Conservation (phyloP, 2,329 filamentous ascomycete species). For the Xylariaceae sp. region DNA sequence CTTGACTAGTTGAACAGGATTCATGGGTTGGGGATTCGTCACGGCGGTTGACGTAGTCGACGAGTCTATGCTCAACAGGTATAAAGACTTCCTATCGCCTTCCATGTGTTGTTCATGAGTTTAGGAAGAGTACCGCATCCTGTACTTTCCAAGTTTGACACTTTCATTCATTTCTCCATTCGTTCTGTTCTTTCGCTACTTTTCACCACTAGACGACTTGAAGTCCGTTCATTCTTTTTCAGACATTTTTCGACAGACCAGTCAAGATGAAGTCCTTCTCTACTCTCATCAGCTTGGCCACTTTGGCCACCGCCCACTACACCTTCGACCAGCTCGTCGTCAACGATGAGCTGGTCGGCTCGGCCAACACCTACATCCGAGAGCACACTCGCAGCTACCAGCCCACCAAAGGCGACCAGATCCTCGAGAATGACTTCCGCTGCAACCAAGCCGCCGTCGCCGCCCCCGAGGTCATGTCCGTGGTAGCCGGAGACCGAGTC, state of each 20-base stretch:
- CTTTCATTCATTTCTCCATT: background rate
- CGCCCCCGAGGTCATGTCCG: conserved; percentile 20
- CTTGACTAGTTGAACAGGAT: too few species aligned
- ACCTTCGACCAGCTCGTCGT: conserved; percentile 18
- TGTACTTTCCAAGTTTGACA: too few species aligned
- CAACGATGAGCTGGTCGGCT: conserved; percentile 16
- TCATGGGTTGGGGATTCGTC: too few species aligned
- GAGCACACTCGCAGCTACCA: conserved; percentile 26
- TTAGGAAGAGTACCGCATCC: too few species aligned
- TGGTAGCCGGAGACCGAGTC: conserved; percentile 26
- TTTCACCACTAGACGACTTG: conserved; percentile 1
- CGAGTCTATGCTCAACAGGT: too few species aligned
- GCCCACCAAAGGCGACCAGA: conserved; percentile 14
- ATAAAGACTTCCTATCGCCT: too few species aligned
- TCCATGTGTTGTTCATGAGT: too few species aligned
- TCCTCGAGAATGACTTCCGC: conserved; percentile 25
- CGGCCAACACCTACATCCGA: conserved; percentile 19
- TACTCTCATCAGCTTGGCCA: conserved; percentile 3
- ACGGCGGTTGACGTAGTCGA: too few species aligned
- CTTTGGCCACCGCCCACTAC: conserved; percentile 15
- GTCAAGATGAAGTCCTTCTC: background rate
- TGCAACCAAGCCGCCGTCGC: conserved; percentile 21
- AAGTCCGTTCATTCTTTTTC: conserved; percentile 1
- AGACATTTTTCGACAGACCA: background rate
- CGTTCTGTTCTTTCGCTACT: background rate